Conservation (phyloP, 306 rosid species). For the Cicer chorassanicum region DNA sequence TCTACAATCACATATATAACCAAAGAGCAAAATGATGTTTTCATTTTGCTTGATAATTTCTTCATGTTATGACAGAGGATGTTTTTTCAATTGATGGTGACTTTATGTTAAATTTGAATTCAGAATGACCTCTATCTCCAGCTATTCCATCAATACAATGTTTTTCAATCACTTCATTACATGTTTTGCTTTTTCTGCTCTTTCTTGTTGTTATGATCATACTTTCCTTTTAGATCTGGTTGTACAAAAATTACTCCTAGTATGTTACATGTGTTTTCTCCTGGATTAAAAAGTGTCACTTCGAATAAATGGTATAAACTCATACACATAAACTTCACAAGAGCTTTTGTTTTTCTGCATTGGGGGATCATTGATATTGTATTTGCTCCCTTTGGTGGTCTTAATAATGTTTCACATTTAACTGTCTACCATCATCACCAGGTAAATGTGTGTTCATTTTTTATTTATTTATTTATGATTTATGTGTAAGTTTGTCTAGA, state of each 20-base stretch:
- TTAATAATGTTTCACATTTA: background rate
- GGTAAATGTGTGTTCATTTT: background rate
- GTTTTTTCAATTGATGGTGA: slow-evolving; percentile 31
- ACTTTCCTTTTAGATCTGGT: slow-evolving; percentile 46
- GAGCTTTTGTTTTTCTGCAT: background rate
- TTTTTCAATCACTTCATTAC: slow-evolving; percentile 43
- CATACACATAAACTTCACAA: background rate
- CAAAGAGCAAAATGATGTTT: slow-evolving; percentile 40
- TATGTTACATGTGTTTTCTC: slow-evolving; percentile 22
- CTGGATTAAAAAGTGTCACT: slow-evolving; percentile 30
- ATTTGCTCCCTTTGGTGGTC: slow-evolving; percentile 10
- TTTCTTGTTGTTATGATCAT: background rate
- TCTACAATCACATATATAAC: slow-evolving; percentile 29
- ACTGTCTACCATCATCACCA: background rate
- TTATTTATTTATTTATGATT: background rate
- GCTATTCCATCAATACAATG: background rate
- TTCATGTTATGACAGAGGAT: background rate
- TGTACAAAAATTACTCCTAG: background rate
- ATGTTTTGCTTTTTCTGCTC: background rate
- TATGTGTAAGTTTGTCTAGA: background rate
- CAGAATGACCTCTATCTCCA: slow-evolving; percentile 34
- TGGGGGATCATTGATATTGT: background rate
- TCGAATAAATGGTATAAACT: background rate
- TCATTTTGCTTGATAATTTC: slow-evolving; percentile 7
- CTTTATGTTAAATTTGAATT: slow-evolving; percentile 35